These are phyloP conservation scores for Malus sieversii DNA, from an alignment of 306 rosid genomes.

Conservation along the genomic window DNA sequence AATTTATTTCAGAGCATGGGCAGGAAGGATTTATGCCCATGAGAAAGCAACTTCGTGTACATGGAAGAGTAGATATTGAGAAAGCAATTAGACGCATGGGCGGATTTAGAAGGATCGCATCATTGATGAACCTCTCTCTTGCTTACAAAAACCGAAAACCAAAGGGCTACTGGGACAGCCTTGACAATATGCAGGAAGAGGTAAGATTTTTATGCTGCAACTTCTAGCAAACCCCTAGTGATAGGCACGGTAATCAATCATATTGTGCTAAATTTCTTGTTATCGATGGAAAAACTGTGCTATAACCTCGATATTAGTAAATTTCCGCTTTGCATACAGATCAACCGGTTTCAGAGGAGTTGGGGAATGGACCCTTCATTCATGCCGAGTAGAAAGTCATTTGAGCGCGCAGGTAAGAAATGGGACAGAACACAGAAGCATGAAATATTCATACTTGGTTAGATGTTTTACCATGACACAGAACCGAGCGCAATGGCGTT, in stretches of 20 bases:
- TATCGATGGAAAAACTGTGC: not conserved
- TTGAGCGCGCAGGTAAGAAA: constrained; percentile 81
- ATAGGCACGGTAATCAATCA: not conserved
- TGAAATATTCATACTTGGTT: not conserved
- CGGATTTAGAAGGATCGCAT: constrained; percentile 76
- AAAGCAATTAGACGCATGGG: constrained; percentile 89
- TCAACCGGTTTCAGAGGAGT: constrained; percentile 65
- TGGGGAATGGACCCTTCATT: constrained; percentile 92
- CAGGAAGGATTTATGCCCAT: constrained; percentile 96
- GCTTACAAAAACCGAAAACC: constrained; percentile 89
- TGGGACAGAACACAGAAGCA: too few species aligned
- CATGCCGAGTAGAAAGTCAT: constrained; percentile 95
- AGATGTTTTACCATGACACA: not conserved
- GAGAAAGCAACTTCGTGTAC: constrained; percentile 85
- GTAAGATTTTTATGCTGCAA: constrained; percentile 9
- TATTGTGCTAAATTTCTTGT: not conserved
- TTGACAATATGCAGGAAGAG: constrained; percentile 70
- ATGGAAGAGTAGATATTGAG: constrained; percentile 78
- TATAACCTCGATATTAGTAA: not conserved
- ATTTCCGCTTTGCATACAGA: constrained; percentile 37
- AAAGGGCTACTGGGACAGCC: constrained; percentile 85
- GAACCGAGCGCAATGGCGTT: too few species aligned
- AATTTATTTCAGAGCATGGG: constrained; percentile 68
- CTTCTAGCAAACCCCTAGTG: not conserved
- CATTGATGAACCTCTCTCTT: constrained; percentile 69